Conservation (phyloP, 208 protist species). For the Leishmania lainsoni region DNA sequence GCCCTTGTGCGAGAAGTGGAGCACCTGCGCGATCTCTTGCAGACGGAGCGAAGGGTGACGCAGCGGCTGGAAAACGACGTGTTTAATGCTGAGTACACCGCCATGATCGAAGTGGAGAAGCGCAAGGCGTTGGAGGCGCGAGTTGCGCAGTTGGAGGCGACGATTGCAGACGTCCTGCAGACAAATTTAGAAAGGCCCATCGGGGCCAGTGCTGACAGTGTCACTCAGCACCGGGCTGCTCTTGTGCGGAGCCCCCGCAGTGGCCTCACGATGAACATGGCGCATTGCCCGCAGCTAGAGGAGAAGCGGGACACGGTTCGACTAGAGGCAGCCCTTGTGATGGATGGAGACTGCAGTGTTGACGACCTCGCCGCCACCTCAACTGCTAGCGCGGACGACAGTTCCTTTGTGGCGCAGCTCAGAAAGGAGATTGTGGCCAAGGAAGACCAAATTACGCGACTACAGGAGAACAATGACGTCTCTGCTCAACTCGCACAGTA, state of each 20-base stretch:
- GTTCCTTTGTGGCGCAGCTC: slow-evolving; percentile 21
- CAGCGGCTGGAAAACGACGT: slow-evolving; percentile 81
- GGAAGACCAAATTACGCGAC: slow-evolving; percentile 25
- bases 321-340: slow-evolving; percentile 10
- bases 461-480: slow-evolving; percentile 53
- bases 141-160: slow-evolving; percentile 40
- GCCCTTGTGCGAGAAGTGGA: slow-evolving; percentile 18
- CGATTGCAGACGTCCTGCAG: not conserved
- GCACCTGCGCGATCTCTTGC: slow-evolving; percentile 37
- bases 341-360: not conserved
- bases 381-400: not conserved
- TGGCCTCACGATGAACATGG: slow-evolving; percentile 12
- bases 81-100: slow-evolving; percentile 82
- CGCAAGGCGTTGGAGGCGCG: slow-evolving; percentile 64
- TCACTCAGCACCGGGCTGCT: slow-evolving; percentile 2
- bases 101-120: slow-evolving; percentile 82
- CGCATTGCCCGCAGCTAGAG: slow-evolving; percentile 30
- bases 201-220: not conserved
- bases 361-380: not conserved
- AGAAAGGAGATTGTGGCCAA: slow-evolving; percentile 32
- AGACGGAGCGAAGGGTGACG: slow-evolving; percentile 51
- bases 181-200: not conserved
- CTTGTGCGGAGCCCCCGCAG: slow-evolving; percentile 1
- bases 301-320: slow-evolving; percentile 33
- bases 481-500: slow-evolving; percentile 36